Base-by-base conservation (phyloP, 2,329 filamentous ascomycete genomes). In the Canariomyces notabilis region DNA sequence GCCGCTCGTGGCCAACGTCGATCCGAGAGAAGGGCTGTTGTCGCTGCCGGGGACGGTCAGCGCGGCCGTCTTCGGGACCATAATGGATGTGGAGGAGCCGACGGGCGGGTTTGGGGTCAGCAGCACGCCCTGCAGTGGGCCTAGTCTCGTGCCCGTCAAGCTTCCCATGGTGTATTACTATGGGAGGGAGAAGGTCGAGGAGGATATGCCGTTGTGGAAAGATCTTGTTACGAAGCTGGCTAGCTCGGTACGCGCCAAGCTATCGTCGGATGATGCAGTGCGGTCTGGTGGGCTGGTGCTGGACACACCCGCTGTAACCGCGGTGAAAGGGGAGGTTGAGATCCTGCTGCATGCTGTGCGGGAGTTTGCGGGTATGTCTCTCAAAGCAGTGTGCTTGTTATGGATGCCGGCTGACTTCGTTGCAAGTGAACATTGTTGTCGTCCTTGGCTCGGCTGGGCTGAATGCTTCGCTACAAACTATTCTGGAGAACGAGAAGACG, bases 61-160 rank as follows among this genome's bases (percentile, higher is more conserved):
- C 42, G 88, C 90, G 0, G 84, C 86, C n/a, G 87, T 88, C 4
- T 89, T 95, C 61, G 86, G 86, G 8, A 89, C 86, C 0, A 79
- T 95, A 58, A 79, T 97, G 69, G 91, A 97, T 64, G 76, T 95
- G 1, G 76, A 79, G 58, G 72, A 75, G 2, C 87, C 91, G 59
- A 84, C 89, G 51, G 83, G 89, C 50, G 88, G 87, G 16, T 96
- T 89, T 83, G 93, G 93, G 8, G 96, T 89, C 83, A 90, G 90
- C 12, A 88, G 79, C 55, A 90, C 88, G 57, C 90, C 91, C 0
- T 95, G 90, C 58, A 94, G 87, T 55, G 93, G 91, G 0, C 90
- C 93, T 0, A 93, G 85, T 57, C 79, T 83, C 1, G 82, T 95
- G 15, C 90, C 91, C 0, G 88, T 95, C 42, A 97, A 96, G 71